phyloP scores from a whole-genome alignment of 371 early-diverging fungal genomes.

The Lichtheimia corymbifera region DNA sequence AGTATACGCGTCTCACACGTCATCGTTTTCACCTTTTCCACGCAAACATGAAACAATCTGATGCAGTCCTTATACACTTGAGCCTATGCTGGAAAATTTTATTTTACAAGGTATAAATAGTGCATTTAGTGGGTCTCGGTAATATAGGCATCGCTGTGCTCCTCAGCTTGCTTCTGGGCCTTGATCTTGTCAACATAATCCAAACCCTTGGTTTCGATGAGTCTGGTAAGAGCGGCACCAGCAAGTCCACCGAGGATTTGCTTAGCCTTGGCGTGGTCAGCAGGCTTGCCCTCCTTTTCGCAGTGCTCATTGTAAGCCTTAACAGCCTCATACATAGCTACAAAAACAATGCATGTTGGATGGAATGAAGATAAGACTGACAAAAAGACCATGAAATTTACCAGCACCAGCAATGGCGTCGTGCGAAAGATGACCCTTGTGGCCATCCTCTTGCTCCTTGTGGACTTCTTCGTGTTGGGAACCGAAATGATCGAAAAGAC shows the following conservation, averaged over 20 bases:
- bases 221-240: slow-evolving; percentile 33
- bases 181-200: slow-evolving; percentile 45
- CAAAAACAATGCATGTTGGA: no score
- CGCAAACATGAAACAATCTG: no score
- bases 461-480: slow-evolving; percentile 29
- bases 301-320: slow-evolving; percentile 54
- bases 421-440: slow-evolving; percentile 49
- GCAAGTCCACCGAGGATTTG: slow-evolving; percentile 55
- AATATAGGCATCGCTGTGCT: slow-evolving; percentile 30
- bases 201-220: slow-evolving; percentile 54
- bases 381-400: no score
- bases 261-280: slow-evolving; percentile 49
- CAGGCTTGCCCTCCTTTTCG: slow-evolving; percentile 47
- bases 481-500: slow-evolving; percentile 35
- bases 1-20: no score
- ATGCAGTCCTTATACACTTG: no score
- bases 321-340: slow-evolving; percentile 42
- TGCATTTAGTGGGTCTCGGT: slow-evolving; percentile 5
- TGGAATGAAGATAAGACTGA: no score
- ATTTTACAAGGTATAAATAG: no score
- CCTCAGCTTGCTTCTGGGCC: slow-evolving; percentile 45
- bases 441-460: slow-evolving; percentile 7
- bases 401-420: slow-evolving; percentile 59
- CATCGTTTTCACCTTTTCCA: no score
- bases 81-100: no score